Conservation (phyloP, 768 basidiomycete species). For the Pilatotrama ljubarskyi region DNA sequence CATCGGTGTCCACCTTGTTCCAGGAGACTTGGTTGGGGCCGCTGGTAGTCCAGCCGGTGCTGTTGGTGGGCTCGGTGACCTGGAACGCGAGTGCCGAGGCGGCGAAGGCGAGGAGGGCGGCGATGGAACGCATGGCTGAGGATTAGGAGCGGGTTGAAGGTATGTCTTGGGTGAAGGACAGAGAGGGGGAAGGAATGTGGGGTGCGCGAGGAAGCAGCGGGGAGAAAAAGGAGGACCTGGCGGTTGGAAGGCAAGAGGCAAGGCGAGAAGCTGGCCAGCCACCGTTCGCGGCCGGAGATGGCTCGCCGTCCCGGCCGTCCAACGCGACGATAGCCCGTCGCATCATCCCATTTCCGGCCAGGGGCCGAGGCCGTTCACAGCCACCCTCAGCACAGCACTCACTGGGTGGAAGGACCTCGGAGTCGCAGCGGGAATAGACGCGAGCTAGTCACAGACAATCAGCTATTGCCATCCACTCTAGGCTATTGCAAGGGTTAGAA, state of each 20-base stretch:
- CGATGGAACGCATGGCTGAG: constrained; percentile 44
- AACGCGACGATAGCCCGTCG: constrained; percentile 1
- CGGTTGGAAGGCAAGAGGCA: constrained; percentile 3
- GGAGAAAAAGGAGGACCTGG: constrained; percentile 2
- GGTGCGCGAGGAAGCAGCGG: constrained; percentile 5
- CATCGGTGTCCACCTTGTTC: constrained; percentile 66
- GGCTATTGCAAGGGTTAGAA: no score
- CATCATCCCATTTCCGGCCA: constrained; percentile 8
- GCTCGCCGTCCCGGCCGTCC: constrained; percentile 10
- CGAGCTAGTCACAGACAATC: no score
- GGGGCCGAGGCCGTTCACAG: background rate
- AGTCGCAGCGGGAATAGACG: no score
- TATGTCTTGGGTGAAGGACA: constrained; percentile 5
- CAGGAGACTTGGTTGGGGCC: constrained; percentile 60
- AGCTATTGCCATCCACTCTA: no score
- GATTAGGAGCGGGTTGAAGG: constrained; percentile 12
- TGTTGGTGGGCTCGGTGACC: constrained; percentile 52
- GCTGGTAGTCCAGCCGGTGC: constrained; percentile 55
- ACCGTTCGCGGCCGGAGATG: constrained; percentile 6
- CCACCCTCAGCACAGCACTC: background rate
- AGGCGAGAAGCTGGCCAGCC: constrained; percentile 7
- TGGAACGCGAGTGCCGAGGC: constrained; percentile 63
- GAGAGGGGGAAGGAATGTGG: constrained; percentile 20
- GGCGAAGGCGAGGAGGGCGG: constrained; percentile 45
- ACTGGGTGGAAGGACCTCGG: no score